phyloP scores from a whole-genome alignment of 78 protist species.

The Mantamonas sphyraenae region DNA sequence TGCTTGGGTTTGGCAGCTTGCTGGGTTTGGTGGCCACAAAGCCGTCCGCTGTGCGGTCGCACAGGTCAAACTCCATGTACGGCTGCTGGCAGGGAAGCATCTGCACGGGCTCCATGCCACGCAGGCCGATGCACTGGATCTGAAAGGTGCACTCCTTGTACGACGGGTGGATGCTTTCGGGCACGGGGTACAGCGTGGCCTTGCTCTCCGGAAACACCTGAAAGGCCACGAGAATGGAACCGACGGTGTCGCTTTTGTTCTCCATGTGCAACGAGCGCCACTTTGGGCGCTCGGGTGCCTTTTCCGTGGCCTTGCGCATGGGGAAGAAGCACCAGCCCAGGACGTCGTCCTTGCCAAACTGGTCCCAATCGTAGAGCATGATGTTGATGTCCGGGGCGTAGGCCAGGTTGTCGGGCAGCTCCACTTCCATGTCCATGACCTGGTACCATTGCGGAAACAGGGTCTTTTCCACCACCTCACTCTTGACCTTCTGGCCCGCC shows the following conservation, averaged over 20 bases:
- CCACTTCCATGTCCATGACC: background rate
- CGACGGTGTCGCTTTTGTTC: background rate
- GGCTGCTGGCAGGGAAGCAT: no score
- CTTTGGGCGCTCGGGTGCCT: background rate
- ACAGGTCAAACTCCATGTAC: no score
- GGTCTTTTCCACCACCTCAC: no score
- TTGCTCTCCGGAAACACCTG: background rate
- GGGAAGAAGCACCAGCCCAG: background rate
- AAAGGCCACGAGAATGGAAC: background rate
- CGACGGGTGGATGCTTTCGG: no score
- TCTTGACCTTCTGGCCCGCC: no score
- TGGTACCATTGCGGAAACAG: no score
- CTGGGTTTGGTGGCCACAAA: no score
- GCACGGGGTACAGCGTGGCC: background rate
- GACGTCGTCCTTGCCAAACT: background rate
- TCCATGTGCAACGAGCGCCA: background rate
- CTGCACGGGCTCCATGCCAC: no score
- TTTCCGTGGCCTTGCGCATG: background rate
- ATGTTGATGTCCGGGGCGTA: background rate
- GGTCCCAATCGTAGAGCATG: background rate
- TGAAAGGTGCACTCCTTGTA: no score
- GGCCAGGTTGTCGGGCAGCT: background rate
- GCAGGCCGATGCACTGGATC: no score
- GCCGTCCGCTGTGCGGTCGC: no score
- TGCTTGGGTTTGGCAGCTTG: no score